phyloP scores from a whole-genome alignment of 208 protist genomes.

The Wallacemonas sp. region DNA sequence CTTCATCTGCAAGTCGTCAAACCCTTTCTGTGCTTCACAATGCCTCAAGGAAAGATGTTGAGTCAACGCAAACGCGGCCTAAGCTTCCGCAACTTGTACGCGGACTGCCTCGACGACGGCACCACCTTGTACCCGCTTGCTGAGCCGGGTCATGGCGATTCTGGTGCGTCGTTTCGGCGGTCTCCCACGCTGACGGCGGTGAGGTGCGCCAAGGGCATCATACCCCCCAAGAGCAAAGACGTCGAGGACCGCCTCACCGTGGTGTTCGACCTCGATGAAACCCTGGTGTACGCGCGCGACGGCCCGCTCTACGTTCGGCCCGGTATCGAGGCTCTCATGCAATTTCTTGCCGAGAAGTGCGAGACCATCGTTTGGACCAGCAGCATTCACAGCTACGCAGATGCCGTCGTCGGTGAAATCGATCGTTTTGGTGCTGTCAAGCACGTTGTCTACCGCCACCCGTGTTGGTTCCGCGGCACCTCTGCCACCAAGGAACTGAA shows the following conservation, averaged over 20 bases:
- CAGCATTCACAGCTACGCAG: conserved; percentile 77
- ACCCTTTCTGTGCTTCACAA: no score
- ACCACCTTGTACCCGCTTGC: neutral
- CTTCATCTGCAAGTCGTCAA: no score
- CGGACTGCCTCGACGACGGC: neutral
- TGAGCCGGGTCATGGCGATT: neutral
- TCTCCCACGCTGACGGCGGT: conserved; percentile 27
- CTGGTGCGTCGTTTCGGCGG: conserved; percentile 24
- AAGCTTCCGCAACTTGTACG: conserved; percentile 23
- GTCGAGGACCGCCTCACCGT: conserved; percentile 67
- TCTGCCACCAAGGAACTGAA: conserved; percentile 79
- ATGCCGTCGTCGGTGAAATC: conserved; percentile 83
- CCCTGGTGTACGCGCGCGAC: conserved; percentile 84
- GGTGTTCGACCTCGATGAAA: conserved; percentile 93
- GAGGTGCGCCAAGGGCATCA: conserved; percentile 21
- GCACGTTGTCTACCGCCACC: conserved; percentile 82
- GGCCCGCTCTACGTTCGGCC: conserved; percentile 89
- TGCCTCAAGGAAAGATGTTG: conserved; percentile 1
- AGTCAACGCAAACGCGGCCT: conserved; percentile 32
- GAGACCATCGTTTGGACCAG: conserved; percentile 90
- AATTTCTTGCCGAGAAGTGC: conserved; percentile 71
- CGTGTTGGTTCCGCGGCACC: conserved; percentile 59
- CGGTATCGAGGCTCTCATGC: conserved; percentile 71
- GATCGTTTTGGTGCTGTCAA: conserved; percentile 56
- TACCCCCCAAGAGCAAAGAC: conserved; percentile 55